A percentile compares a stretch with the other conserved stretches of the same genome.
Evolutionary conservation across 2,329 filamentous ascomycete genomes (phyloP).

Genomic region (Gaeumannomyces tritici): DNA sequence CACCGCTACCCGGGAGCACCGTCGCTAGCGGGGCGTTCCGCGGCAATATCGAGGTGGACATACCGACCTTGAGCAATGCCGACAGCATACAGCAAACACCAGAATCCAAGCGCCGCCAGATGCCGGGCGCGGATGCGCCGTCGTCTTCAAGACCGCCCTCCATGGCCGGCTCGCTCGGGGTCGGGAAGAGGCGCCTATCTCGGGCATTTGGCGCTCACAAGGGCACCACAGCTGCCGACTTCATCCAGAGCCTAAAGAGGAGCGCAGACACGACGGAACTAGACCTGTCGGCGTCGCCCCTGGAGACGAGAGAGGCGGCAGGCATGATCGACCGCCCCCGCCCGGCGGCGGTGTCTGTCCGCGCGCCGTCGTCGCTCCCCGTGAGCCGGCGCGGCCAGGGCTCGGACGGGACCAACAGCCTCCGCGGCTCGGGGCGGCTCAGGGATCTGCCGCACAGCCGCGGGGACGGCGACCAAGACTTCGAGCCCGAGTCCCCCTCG

Average conservation of each 20-base stretch:
- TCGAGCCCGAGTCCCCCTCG: slow-evolving; percentile 5
- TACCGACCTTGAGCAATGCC: slow-evolving; percentile 13
- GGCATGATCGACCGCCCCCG: background rate
- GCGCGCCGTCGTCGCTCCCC: slow-evolving; percentile 1
- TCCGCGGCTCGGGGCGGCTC: background rate
- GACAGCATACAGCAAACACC: slow-evolving; percentile 15
- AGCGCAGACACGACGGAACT: background rate
- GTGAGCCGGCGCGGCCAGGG: background rate
- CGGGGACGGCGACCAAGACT: background rate
- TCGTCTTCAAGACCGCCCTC: background rate
- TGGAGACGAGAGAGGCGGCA: no score
- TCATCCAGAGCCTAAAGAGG: slow-evolving; percentile 2
- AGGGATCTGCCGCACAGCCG: background rate
- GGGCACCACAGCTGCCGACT: background rate
- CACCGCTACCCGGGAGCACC: slow-evolving; percentile 10
- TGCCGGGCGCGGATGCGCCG: slow-evolving; percentile 10
- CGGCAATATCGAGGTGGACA: slow-evolving; percentile 17
- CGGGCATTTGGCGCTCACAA: background rate
- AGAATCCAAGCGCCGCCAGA: slow-evolving; percentile 3
- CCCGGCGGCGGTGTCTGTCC: background rate
- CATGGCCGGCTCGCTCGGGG: background rate
- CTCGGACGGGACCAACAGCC: background rate
- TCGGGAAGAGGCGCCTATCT: slow-evolving; percentile 1
- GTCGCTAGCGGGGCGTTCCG: slow-evolving; percentile 15
- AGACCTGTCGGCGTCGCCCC: background rate